A percentile compares a stretch with the other conserved stretches of the same genome.
Evolutionary conservation across 805 yeast species (phyloP).

Genomic region (Scheffersomyces coipomensis): DNA sequence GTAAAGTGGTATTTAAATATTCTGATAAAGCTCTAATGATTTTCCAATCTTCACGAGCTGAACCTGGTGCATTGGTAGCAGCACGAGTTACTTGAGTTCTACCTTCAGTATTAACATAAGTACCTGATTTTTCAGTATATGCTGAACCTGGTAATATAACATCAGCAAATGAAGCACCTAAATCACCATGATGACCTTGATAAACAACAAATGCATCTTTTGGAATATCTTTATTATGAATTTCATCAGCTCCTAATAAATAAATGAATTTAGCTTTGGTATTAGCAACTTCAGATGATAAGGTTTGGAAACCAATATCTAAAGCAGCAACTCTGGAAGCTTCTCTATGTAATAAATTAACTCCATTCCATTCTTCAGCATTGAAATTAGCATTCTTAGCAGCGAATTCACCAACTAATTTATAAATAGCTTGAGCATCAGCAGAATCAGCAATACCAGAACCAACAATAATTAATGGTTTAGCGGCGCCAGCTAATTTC

Average conservation of each 20-base stretch:
- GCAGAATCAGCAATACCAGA: constrained; percentile 70
- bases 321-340: constrained; percentile 88
- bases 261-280: constrained; percentile 71
- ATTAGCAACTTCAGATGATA: constrained; percentile 44
- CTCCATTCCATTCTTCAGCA: constrained; percentile 78
- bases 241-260: constrained; percentile 82
- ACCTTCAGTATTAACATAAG: constrained; percentile 88
- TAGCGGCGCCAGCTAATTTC: constrained; percentile 62
- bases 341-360: constrained; percentile 76
- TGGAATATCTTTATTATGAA: constrained; percentile 67
- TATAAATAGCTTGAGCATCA: constrained; percentile 62
- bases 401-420: constrained; percentile 60
- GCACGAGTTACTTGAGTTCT: constrained; percentile 84
- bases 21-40: constrained; percentile 81
- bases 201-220: constrained; percentile 83
- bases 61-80: constrained; percentile 84
- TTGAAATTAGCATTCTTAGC: constrained; percentile 55
- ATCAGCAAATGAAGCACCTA: constrained; percentile 86
- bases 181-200: constrained; percentile 91
- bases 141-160: constrained; percentile 86
- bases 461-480: constrained; percentile 79
- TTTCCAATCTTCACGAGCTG: constrained; percentile 91
- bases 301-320: constrained; percentile 73
- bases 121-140: constrained; percentile 82
- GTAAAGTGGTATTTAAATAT: constrained; percentile 66